phyloP scores from a whole-genome alignment of 2,329 filamentous ascomycete genomes.

The Cladosporium phlei region DNA sequence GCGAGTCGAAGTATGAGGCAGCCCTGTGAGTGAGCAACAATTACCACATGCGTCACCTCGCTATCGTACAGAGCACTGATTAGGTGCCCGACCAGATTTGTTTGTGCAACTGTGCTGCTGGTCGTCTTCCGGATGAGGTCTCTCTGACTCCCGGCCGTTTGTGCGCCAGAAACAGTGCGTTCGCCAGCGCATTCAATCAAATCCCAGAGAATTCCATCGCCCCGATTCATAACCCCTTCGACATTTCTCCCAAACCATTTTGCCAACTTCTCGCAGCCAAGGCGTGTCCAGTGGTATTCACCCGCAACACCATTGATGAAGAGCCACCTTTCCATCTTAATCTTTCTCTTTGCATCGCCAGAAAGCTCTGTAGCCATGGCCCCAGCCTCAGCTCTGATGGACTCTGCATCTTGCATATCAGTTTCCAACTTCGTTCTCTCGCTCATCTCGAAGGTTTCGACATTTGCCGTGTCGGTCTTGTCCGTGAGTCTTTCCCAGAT shows the following conservation, averaged over 20 bases:
- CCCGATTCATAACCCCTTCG: neutral
- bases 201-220: constrained; percentile 1
- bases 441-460: neutral
- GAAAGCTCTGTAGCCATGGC: neutral
- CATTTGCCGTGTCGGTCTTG: neutral
- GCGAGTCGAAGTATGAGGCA: too few relatives aligned
- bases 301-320: constrained; percentile 2
- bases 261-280: neutral
- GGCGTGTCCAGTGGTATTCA: constrained; percentile 2
- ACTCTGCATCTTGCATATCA: neutral
- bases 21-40: too few relatives aligned
- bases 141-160: neutral
- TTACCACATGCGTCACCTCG: neutral
- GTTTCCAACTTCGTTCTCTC: neutral
- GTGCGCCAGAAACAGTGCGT: neutral
- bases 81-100: neutral
- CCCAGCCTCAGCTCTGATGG: neutral
- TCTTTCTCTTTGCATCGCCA: neutral
- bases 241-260: neutral
- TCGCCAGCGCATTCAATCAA: neutral
- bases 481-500: neutral
- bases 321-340: neutral
- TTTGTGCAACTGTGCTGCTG: neutral
- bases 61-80: neutral
- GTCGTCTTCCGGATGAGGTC: neutral